Conservation (phyloP, 106 monocot genomes). For the Acanthochlamys bracteata region DNA sequence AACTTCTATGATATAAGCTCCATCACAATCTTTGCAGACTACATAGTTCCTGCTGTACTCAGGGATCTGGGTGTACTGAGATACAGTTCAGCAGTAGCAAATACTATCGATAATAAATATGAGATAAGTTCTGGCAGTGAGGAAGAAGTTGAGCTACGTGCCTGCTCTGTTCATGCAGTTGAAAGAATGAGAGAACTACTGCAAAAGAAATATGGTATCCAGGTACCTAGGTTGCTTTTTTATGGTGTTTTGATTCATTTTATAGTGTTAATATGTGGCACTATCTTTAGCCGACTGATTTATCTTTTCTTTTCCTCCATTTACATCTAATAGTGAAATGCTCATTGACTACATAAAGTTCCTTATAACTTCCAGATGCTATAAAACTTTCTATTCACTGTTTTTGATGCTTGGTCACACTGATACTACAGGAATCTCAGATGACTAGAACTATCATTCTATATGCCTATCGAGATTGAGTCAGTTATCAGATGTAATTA, state of each 20-base stretch:
- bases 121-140: slow-evolving; percentile 81
- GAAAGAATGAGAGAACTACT: slow-evolving; percentile 85
- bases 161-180: slow-evolving; percentile 85
- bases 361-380: too few species aligned
- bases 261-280: neutral
- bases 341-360: too few species aligned
- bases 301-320: too few species aligned
- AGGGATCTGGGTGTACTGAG: slow-evolving; percentile 73
- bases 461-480: too few species aligned
- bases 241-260: neutral
- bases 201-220: slow-evolving; percentile 46
- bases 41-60: slow-evolving; percentile 92
- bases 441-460: too few species aligned
- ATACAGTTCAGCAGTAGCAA: slow-evolving; percentile 52
- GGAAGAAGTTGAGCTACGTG: slow-evolving; percentile 90
- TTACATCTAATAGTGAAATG: too few species aligned
- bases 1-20: slow-evolving; percentile 67
- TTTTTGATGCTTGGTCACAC: too few species aligned
- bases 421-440: too few species aligned
- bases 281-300: too few species aligned
- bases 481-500: too few species aligned
- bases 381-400: too few species aligned
- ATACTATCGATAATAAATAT: slow-evolving; percentile 39
- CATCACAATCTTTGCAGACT: slow-evolving; percentile 95
- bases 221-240: slow-evolving; percentile 34